Conservation (phyloP, 2,329 filamentous ascomycete genomes). For the Aureobasidium musti region DNA sequence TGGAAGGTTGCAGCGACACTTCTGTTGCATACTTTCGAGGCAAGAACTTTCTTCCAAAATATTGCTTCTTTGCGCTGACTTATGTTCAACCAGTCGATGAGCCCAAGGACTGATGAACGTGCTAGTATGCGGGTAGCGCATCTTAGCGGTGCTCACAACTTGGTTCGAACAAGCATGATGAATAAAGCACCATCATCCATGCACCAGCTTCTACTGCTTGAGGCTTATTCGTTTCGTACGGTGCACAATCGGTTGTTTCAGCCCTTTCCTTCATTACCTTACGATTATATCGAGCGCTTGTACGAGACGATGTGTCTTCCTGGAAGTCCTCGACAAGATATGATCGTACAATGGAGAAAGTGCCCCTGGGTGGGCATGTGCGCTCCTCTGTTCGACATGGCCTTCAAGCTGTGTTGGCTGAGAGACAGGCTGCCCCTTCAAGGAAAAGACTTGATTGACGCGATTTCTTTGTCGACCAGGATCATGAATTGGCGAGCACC, state of each 20-base stretch:
- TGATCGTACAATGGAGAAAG: conserved; percentile 7
- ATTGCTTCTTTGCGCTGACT: background rate
- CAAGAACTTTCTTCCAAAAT: background rate
- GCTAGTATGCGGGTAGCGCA: conserved; percentile 17
- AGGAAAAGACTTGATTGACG: conserved; percentile 6
- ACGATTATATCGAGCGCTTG: conserved; percentile 3
- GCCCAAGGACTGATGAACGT: conserved; percentile 14
- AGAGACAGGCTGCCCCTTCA: conserved; percentile 5
- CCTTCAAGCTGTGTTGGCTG: conserved; percentile 8
- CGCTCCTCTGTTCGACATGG: conserved; percentile 13
- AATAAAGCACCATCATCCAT: conserved; percentile 7
- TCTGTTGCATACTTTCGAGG: conserved; percentile 23
- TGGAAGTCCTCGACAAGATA: conserved; percentile 21
- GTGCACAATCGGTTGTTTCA: conserved; percentile 18
- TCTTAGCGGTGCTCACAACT: conserved; percentile 17
- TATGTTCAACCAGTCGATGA: background rate
- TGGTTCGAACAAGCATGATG: conserved; percentile 16
- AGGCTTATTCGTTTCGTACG: conserved; percentile 3
- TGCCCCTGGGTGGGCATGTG: conserved; percentile 27
- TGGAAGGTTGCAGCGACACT: conserved; percentile 20
- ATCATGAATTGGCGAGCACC: conserved; percentile 12
- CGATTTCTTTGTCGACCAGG: conserved; percentile 2
- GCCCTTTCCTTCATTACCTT: conserved; percentile 2
- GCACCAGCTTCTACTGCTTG: conserved; percentile 22
- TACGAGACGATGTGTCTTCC: conserved; percentile 7